phyloP scores from a whole-genome alignment of 805 yeast genomes.

The Saturnispora saitoi region DNA sequence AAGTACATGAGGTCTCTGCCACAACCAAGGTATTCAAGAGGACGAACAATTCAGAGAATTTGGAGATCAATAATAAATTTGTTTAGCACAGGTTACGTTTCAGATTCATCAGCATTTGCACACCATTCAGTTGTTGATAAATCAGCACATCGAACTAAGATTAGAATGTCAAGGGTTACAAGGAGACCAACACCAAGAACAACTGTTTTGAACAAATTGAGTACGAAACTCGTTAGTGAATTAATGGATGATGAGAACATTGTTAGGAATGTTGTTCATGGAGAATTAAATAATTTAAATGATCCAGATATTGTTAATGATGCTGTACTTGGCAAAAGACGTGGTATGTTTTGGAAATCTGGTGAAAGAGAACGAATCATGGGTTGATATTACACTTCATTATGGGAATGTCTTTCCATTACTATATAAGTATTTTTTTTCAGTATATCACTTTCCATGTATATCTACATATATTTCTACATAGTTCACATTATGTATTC shows the following conservation, averaged over 20 bases:
- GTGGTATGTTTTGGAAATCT: constrained; percentile 7
- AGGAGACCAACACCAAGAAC: constrained; percentile 25
- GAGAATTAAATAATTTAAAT: constrained; percentile 1
- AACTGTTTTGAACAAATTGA: constrained; percentile 18
- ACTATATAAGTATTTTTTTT: background rate
- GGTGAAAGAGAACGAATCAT: constrained; percentile 6
- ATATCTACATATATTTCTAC: background rate
- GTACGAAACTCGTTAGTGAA: constrained; percentile 19
- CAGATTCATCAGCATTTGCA: constrained; percentile 28
- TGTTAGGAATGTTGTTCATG: constrained; percentile 10
- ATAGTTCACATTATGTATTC: background rate
- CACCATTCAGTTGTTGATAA: constrained; percentile 17
- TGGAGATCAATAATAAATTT: constrained; percentile 25
- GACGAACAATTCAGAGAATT: constrained; percentile 26
- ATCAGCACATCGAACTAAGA: constrained; percentile 22
- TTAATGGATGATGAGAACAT: constrained; percentile 16
- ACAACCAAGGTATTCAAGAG: constrained; percentile 30
- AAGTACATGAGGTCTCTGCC: constrained; percentile 29
- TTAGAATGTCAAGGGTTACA: constrained; percentile 27
- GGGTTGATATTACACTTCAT: background rate
- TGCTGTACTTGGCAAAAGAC: background rate
- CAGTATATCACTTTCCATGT: background rate
- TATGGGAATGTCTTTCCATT: background rate
- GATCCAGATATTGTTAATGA: background rate
- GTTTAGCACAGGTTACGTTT: constrained; percentile 28